These are phyloP conservation scores for Schizothecium vesticola DNA, from an alignment of 495 filamentous ascomycete species.

Conservation along the genomic window DNA sequence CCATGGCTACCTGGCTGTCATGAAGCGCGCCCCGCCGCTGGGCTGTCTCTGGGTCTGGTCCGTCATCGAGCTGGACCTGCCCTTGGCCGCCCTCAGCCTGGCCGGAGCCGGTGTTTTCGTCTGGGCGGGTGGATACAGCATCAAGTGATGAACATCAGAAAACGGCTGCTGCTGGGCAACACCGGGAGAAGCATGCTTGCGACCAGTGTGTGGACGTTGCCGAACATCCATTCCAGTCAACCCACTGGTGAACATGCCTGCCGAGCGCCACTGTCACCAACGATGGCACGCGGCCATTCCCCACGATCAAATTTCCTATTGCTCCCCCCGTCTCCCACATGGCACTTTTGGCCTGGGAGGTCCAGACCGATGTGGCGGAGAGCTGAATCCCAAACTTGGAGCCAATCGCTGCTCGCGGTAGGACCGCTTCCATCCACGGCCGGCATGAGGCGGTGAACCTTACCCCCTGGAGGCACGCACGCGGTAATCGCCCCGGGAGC, in stretches of 20 bases:
- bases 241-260: no score
- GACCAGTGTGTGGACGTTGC: background rate
- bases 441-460: background rate
- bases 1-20: constrained; percentile 74
- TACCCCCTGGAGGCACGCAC: background rate
- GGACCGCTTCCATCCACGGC: background rate
- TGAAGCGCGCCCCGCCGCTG: constrained; percentile 87
- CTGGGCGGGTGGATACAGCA: constrained; percentile 65
- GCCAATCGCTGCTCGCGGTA: background rate
- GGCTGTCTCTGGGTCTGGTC: constrained; percentile 94
- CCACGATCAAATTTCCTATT: background rate
- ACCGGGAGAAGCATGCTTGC: constrained; percentile 1
- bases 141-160: constrained; percentile 18
- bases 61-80: constrained; percentile 76
- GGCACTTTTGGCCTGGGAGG: background rate
- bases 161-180: constrained; percentile 9
- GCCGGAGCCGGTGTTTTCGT: constrained; percentile 58
- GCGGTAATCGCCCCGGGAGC: background rate
- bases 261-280: no score
- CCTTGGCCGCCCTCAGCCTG: constrained; percentile 57
- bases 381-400: background rate
- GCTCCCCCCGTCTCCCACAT: background rate
- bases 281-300: no score
- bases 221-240: constrained; percentile 3
- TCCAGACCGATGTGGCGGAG: background rate